Percentiles rank a stretch among this genome's conserved stretches.
Conservation (phyloP, 371 early-diverging fungal genomes). For the Mucor indicus region DNA sequence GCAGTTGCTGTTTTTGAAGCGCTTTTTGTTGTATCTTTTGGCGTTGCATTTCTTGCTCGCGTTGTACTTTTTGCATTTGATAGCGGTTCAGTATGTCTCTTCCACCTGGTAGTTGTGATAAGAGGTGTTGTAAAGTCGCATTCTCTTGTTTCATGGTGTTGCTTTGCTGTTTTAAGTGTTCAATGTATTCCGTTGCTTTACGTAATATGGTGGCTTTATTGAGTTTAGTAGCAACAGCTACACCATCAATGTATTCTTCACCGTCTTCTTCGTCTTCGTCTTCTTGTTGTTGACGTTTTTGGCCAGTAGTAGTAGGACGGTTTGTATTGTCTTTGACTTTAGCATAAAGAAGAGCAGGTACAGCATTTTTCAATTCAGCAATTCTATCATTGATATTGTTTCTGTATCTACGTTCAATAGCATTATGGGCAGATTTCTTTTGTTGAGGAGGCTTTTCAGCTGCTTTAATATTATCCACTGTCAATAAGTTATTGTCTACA, state of each 20-base stretch:
- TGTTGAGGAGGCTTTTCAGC: no score
- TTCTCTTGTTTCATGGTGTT: constrained; percentile 50
- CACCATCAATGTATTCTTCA: constrained; percentile 60
- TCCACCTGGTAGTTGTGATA: constrained; percentile 58
- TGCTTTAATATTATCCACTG: no score
- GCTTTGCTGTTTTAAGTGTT: constrained; percentile 61
- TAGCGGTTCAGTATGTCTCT: constrained; percentile 37
- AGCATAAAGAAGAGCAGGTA: constrained; percentile 78
- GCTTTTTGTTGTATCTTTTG: constrained; percentile 23
- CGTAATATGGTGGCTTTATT: constrained; percentile 90
- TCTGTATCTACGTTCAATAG: constrained; percentile 91
- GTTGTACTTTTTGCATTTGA: constrained; percentile 26
- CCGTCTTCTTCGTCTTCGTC: constrained; percentile 53
- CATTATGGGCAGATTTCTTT: constrained; percentile 92
- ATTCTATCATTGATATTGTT: constrained; percentile 95
- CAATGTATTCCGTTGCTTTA: constrained; percentile 88
- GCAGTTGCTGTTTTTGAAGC: constrained; percentile 20
- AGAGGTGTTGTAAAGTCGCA: constrained; percentile 45
- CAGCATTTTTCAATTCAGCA: constrained; percentile 75
- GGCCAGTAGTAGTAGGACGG: no score
- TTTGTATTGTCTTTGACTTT: constrained; percentile 44
- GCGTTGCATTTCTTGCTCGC: constrained; percentile 33
- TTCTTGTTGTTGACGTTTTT: constrained; percentile 34
- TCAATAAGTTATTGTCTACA: no score
- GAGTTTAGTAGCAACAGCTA: constrained; percentile 68